A percentile compares a stretch with the other conserved stretches of the same genome.
These are phyloP conservation scores for Ceratocystis albifundus DNA, from an alignment of 2,329 filamentous ascomycete species.

Conservation along the genomic window DNA sequence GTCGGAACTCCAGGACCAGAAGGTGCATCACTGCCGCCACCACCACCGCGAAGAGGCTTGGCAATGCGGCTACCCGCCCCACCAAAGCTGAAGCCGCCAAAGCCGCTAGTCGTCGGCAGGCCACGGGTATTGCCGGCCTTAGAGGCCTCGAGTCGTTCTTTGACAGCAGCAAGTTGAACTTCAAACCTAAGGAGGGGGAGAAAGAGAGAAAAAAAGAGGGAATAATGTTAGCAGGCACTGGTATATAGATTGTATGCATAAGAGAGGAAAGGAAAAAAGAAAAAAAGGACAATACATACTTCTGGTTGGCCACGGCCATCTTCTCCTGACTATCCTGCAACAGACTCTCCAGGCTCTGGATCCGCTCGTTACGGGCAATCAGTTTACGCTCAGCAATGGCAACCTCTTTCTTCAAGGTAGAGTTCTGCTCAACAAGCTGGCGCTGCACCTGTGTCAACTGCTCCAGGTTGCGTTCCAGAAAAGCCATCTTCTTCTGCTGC, in stretches of 20 bases:
- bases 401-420: conserved; percentile 94
- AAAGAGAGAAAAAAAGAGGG: background rate
- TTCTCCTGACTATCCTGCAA: conserved; percentile 98
- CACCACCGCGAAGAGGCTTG: conserved; percentile 55
- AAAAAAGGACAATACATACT: conserved; percentile 48
- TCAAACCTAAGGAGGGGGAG: conserved; percentile 58
- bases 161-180: conserved; percentile 89
- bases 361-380: conserved; percentile 91
- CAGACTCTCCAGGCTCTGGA: conserved; percentile 81
- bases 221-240: conserved; percentile 12
- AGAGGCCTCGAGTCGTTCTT: conserved; percentile 91
- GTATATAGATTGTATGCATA: background rate
- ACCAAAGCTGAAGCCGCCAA: conserved; percentile 60
- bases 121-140: conserved; percentile 85
- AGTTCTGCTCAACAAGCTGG: conserved; percentile 96
- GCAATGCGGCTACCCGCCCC: conserved; percentile 55
- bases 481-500: conserved; percentile 99
- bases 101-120: conserved; percentile 50
- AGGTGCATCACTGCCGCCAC: conserved; percentile 39
- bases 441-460: conserved; percentile 95
- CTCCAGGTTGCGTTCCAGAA: conserved; percentile 94
- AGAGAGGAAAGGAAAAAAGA: too few species aligned
- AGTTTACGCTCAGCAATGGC: conserved; percentile 96
- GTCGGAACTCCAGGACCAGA: conserved; percentile 41
- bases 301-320: conserved; percentile 89